Conservation (phyloP, 2,329 filamentous ascomycete genomes). For the Fusarium euwallaceae region DNA sequence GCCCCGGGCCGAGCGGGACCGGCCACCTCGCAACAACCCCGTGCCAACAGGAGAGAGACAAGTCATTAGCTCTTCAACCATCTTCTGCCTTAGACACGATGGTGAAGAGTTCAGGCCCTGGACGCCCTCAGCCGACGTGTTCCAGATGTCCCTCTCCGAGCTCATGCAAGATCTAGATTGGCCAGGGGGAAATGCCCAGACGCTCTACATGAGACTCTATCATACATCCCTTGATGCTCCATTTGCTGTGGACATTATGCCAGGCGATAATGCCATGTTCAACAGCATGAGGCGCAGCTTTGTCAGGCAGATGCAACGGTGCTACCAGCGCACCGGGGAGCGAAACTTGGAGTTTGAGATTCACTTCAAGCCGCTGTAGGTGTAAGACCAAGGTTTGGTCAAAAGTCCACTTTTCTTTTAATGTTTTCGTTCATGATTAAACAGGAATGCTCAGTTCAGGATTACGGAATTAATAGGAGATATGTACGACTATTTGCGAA, state of each 20-base stretch:
- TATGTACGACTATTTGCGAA: not conserved
- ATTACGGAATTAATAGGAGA: not conserved
- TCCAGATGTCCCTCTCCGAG: not conserved
- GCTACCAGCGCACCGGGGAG: not conserved
- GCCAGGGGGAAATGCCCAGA: not conserved
- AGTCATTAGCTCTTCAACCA: not conserved
- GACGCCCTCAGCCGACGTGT: not conserved
- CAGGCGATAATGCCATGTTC: not conserved
- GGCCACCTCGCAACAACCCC: no score
- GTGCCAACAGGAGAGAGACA: not conserved
- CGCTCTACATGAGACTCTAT: not conserved
- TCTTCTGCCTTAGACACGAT: not conserved
- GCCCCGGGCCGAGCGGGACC: not conserved
- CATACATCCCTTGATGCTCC: not conserved
- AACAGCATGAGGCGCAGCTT: not conserved
- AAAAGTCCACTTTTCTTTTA: not conserved
- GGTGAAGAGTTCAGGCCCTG: rapidly evolving
- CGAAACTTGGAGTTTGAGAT: not conserved
- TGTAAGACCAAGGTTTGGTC: not conserved
- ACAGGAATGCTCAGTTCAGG: not conserved
- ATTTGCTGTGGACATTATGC: not conserved
- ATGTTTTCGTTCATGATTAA: not conserved
- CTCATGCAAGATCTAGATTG: not conserved
- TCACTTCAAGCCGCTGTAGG: not conserved
- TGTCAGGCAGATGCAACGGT: not conserved